A percentile compares a stretch with the other conserved stretches of the same genome.
These are phyloP conservation scores for Neurospora sp. DNA, from an alignment of 495 filamentous ascomycete species.

Conservation along the genomic window DNA sequence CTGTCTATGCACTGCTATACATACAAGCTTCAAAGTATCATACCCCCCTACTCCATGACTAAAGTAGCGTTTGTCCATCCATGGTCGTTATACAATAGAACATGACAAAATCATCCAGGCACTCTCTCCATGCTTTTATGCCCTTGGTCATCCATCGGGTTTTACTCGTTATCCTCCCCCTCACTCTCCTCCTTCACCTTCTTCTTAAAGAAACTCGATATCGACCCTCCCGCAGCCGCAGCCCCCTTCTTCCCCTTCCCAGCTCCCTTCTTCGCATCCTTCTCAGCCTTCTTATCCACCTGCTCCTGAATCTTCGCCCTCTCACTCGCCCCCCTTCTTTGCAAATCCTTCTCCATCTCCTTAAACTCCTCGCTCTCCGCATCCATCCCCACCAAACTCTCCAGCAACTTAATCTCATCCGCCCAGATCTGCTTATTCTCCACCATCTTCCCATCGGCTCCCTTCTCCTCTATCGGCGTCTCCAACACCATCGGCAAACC, in stretches of 20 bases:
- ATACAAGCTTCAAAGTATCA: background rate
- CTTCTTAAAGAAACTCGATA: conserved; percentile 8
- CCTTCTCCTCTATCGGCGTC: conserved; percentile 72
- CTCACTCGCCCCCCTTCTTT: conserved; percentile 54
- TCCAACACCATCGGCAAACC: conserved; percentile 86
- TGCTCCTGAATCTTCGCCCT: conserved; percentile 65
- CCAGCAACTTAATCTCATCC: conserved; percentile 78
- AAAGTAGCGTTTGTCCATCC: background rate
- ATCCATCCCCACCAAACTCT: conserved; percentile 77
- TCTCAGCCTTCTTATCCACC: conserved; percentile 47
- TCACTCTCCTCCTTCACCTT: conserved; percentile 33
- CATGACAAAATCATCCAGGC: background rate
- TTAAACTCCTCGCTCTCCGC: conserved; percentile 58
- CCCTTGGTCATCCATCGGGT: background rate
- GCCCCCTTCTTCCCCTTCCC: conserved; percentile 12
- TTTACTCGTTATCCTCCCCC: conserved; percentile 2
- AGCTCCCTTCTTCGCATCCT: conserved; percentile 41
- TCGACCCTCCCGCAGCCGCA: background rate
- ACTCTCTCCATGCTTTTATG: background rate
- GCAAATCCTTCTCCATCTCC: conserved; percentile 44
- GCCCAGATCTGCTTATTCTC: conserved; percentile 74
- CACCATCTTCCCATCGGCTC: conserved; percentile 42
- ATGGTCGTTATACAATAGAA: background rate
- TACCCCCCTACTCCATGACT: background rate
- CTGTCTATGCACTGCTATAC: background rate